Evolutionary conservation across 2,329 filamentous ascomycete species (phyloP).

Genomic region (Ophiostoma himal-ulmi): DNA sequence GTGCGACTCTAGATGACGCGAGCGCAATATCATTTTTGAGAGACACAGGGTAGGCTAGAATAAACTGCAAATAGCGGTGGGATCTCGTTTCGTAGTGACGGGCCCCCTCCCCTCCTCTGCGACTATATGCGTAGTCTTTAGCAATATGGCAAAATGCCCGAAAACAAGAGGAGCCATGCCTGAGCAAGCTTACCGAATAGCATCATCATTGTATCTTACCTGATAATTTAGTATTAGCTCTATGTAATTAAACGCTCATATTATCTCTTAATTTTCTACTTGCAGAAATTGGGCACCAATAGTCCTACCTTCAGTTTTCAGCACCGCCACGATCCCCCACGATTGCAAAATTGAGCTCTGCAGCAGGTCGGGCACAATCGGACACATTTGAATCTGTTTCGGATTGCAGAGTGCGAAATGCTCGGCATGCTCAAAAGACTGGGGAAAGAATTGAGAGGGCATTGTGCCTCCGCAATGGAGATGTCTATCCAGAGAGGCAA

Average conservation of each 20-base stretch:
- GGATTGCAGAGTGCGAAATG: not conserved
- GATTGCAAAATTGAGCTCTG: not conserved
- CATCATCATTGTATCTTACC: not conserved
- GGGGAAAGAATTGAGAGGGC: not conserved
- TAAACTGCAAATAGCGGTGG: not conserved
- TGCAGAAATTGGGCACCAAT: not conserved
- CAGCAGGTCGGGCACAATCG: not conserved
- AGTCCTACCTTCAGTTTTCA: not conserved
- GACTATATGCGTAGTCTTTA: not conserved
- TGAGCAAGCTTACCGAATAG: not conserved
- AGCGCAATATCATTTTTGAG: not conserved
- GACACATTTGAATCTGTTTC: not conserved
- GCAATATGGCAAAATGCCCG: not conserved
- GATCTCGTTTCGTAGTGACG: not conserved
- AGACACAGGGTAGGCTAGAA: not conserved
- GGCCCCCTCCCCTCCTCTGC: not conserved
- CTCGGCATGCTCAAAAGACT: not conserved
- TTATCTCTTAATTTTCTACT: slow-evolving; percentile 4
- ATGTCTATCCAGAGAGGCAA: not conserved
- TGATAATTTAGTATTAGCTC: not conserved
- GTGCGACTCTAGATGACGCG: not conserved
- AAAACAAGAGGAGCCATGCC: not conserved
- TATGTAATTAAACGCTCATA: not conserved
- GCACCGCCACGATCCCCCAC: not conserved
- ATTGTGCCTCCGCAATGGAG: not conserved